A percentile compares a stretch with the other conserved stretches of the same genome.
phyloP scores from a whole-genome alignment of 2,329 filamentous ascomycete species.

The Pseudogymnoascus sp. region DNA sequence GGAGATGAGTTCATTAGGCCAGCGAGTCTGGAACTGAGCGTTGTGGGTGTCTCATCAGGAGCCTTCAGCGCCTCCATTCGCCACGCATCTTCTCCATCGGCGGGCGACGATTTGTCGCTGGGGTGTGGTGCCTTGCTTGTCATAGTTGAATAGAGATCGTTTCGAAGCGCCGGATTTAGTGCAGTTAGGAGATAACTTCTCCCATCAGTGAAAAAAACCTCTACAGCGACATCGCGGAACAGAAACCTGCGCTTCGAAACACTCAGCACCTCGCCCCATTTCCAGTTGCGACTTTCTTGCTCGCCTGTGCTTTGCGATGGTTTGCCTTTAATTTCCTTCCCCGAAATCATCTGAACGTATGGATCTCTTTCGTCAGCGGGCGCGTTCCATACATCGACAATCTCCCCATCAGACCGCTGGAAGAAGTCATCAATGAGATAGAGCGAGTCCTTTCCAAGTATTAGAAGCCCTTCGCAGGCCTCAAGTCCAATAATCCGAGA shows the following conservation, averaged over 20 bases:
- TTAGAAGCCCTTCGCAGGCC: conserved; percentile 85
- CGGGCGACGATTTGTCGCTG: conserved; percentile 56
- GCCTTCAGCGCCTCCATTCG: conserved; percentile 75
- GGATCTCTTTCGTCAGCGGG: conserved; percentile 87
- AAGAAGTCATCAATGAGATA: conserved; percentile 98
- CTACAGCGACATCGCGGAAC: conserved; percentile 92
- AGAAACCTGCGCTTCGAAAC: conserved; percentile 93
- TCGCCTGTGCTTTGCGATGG: conserved; percentile 51
- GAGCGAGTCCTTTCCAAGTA: conserved; percentile 82
- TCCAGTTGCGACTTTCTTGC: conserved; percentile 83
- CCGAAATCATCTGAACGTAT: conserved; percentile 88
- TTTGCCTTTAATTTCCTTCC: conserved; percentile 53
- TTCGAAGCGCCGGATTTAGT: conserved; percentile 62
- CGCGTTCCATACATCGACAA: conserved; percentile 93
- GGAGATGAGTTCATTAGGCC: conserved; percentile 81
- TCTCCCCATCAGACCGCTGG: conserved; percentile 88
- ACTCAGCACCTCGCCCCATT: conserved; percentile 88
- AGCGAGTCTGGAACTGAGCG: conserved; percentile 66
- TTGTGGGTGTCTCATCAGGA: conserved; percentile 49
- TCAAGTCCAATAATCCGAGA: conserved; percentile 91
- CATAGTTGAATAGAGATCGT: conserved; percentile 73
- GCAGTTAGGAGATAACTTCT: conserved; percentile 89
- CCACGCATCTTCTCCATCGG: conserved; percentile 83
- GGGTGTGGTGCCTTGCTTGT: conserved; percentile 73
- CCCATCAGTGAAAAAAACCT: conserved; percentile 94